phyloP scores from a whole-genome alignment of 495 filamentous ascomycete genomes.

The Chaetomium tenue region DNA sequence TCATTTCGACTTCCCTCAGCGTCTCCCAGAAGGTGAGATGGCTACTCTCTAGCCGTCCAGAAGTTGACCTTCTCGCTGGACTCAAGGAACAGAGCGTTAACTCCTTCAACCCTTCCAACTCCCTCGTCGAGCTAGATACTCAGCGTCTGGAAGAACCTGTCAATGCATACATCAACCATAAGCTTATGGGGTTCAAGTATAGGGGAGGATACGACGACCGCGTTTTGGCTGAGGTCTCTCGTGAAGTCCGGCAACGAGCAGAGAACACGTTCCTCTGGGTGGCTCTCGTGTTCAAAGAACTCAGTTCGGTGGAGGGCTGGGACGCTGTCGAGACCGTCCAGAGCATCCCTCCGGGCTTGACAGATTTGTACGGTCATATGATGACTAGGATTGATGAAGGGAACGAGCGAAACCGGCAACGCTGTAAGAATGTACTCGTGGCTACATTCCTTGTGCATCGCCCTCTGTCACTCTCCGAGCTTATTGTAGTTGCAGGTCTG shows the following conservation, averaged over 20 bases:
- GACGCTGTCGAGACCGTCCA: no score
- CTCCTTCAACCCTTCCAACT: not conserved
- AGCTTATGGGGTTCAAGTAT: not conserved
- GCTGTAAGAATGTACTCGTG: no score
- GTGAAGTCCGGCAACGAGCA: not conserved
- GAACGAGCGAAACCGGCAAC: no score
- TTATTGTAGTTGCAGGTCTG: no score
- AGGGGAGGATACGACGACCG: not conserved
- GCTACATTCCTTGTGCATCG: no score
- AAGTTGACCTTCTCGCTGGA: slow-evolving; percentile 4
- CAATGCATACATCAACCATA: slow-evolving; percentile 10
- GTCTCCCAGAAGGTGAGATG: slow-evolving; percentile 36
- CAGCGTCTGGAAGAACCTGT: no score
- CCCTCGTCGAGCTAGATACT: slow-evolving; percentile 4
- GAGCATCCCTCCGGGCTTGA: no score
- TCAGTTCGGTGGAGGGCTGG: no score
- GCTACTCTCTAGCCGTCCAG: slow-evolving; percentile 40
- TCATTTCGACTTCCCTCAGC: slow-evolving; percentile 25
- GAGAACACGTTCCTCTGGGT: no score
- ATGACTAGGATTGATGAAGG: no score
- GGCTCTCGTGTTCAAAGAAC: not conserved
- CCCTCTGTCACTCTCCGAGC: no score
- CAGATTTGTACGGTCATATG: no score
- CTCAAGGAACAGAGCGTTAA: not conserved
- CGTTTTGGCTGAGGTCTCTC: not conserved